Base-by-base conservation (phyloP, 306 rosid species). In the Inga leiocalycina region DNA sequence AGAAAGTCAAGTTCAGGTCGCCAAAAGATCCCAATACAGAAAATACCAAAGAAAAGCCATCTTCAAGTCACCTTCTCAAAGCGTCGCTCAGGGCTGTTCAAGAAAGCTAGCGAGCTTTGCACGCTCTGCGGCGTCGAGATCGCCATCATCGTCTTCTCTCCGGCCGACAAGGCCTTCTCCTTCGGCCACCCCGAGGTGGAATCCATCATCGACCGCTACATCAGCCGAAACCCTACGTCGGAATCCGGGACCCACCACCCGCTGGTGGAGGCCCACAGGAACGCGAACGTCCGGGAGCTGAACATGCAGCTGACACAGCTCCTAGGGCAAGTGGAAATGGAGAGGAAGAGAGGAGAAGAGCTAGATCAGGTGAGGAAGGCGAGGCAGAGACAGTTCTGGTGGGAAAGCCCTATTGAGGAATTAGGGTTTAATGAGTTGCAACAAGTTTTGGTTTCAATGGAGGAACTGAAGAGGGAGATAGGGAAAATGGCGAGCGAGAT, bases 41-140 rank as follows among this genome's bases (percentile, higher is more conserved):
- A 89, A 86, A 93, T 93, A 71, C 89, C 82, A 0, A 93, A 88
- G 72, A 86, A 88, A 35, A 90, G 84, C 52, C 89, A 90, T 57
- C 71, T 93, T 5, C 92, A 91, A 85, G 95, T 93, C 12, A 88
- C 97, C 13, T 93, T 93, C 70, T 93, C 93, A 0, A 93, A 91
- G 37, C 90, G 95, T 3, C 90, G 93, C 3, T 91, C 93, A 0
- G 97, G 97, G 0, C 62, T 93, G 0, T 93, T 93, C 87, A 93
- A 93, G 79, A 93, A 93, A 37, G 94, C 94, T 0, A 88, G 97
- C 32, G 94, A 91, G 39, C 90, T 93, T 61, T 91, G 95, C 83
- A 93, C 95, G 10, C 89, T 93, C 5, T 93, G 93, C 34, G 97
- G 95, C 0, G 95, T 85, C 2, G 89, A 93, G 64, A 80, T 89